Evolutionary conservation across 106 monocot species (phyloP), one percentile per base, ranked within the genome.

Genomic region (Posidonia australis): DNA sequence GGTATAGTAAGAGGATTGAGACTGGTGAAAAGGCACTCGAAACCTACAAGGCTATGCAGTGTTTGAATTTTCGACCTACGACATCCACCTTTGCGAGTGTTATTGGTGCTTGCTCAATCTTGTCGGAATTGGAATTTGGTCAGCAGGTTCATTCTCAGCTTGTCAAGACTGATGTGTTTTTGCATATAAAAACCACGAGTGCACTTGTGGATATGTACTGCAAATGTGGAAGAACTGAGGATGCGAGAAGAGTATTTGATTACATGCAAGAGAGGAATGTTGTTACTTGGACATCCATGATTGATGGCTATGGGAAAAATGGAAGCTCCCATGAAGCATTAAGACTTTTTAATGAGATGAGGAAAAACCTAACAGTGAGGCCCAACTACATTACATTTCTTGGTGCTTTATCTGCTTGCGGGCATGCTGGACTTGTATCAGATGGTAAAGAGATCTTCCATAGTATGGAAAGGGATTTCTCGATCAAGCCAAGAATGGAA

Each of bases 261-360:
- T 24, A 23, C 14, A 84, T 87, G 86, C 63, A 24, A 5, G 78
- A 77, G 44, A 85, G 73, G 74, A 98, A 91, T 58, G 90, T 98
- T 10, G 54, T 98, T 47, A 78, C 90, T 13, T 98, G 96, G 98
- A 91, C 90, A 1, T 80, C 90, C 19, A 85, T 98, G 85, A 91
- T 98, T 20, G 98, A 98, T 70, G 98, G 98, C 23, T 98, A 91
- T 55, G 98, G 98, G 17, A 87, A 83, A 70, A 85, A 98, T 75
- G 90, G 98, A 17, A 67, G 68, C 11, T 60, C 96, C 21, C 22
- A 79, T 16, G 69, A 87, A 57, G 87, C 96, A 49, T 69, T 98
- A 27, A 46, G 48, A 28, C 80, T 87, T 17, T 91, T 91, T 21
- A 25, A 77, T 45, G 20, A 72, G 46, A 91, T 98, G 98, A 66